These are phyloP conservation scores for Pyropia haitanensis DNA, from an alignment of 23 red algal genomes.

Conservation along the genomic window DNA sequence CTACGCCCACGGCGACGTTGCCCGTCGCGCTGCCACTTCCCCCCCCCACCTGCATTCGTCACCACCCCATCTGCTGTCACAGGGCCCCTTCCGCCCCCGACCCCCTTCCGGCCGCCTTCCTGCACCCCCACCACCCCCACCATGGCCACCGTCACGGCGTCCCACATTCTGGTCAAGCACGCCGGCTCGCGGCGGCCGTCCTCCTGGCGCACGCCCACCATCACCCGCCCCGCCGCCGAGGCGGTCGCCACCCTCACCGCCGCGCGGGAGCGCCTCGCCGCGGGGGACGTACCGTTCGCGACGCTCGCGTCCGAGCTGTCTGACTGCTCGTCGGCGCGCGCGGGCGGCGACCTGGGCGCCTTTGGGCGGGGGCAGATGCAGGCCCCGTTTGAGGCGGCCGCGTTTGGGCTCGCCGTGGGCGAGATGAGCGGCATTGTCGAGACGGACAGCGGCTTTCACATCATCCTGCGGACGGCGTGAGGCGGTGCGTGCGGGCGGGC, in stretches of 20 bases:
- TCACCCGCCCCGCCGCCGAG: conserved; percentile 46
- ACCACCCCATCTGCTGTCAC: too few relatives aligned
- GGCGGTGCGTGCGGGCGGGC: too few relatives aligned
- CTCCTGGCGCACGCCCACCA: conserved; percentile 41
- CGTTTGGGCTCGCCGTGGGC: conserved; percentile 61
- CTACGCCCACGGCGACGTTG: too few relatives aligned
- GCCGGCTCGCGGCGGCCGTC: conserved; percentile 45
- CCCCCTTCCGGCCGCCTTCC: too few relatives aligned
- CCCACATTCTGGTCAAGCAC: conserved; percentile 83
- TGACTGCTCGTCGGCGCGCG: conserved; percentile 58
- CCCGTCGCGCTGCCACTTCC: too few relatives aligned
- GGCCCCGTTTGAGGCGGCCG: conserved; percentile 62
- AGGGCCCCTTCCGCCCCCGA: too few relatives aligned
- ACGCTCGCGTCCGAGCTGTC: conserved; percentile 48
- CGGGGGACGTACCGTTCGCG: conserved; percentile 38
- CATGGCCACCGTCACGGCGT: conserved; percentile 3
- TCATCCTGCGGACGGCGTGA: conserved; percentile 60
- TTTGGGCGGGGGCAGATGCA: conserved; percentile 71
- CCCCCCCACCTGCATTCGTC: too few relatives aligned
- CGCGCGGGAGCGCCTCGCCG: conserved; percentile 32
- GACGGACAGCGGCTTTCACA: conserved; percentile 68
- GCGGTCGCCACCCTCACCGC: conserved; percentile 31
- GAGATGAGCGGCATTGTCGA: conserved; percentile 74
- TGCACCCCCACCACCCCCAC: too few relatives aligned
- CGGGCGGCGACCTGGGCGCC: conserved; percentile 61